Conservation (phyloP, 345 rosid species). For the Aegle marmelos region DNA sequence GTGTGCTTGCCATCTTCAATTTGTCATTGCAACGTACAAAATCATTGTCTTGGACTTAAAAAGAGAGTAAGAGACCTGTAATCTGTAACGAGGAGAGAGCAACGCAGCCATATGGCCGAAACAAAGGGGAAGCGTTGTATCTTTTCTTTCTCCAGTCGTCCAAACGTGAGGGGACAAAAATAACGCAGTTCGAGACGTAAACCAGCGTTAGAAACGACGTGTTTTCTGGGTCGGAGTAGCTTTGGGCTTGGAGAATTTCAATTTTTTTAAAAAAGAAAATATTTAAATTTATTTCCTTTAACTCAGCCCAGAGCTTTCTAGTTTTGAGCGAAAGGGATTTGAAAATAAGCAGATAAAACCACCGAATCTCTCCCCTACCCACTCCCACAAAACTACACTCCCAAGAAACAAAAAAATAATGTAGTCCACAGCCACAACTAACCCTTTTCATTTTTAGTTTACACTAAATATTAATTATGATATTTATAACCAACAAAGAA, state of each 20-base stretch:
- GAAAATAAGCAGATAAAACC: background rate
- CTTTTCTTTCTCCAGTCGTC: background rate
- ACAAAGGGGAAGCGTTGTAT: background rate
- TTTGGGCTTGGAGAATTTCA: constrained; percentile 25
- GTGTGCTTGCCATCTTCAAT: background rate
- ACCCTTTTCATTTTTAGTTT: background rate
- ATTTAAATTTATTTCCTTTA: background rate
- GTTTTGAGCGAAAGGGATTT: constrained; percentile 29
- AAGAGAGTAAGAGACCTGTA: background rate
- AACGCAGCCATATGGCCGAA: background rate
- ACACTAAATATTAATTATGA: no score
- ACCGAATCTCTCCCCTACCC: constrained; percentile 22
- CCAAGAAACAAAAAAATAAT: constrained; percentile 1
- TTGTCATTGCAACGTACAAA: background rate
- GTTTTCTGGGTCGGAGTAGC: constrained; percentile 43
- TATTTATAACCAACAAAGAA: no score
- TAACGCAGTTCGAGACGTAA: constrained; percentile 30
- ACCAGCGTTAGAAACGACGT: constrained; percentile 28
- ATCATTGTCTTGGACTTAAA: background rate
- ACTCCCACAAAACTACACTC: background rate
- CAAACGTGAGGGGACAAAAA: constrained; percentile 35
- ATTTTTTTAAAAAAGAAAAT: background rate
- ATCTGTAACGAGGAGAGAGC: background rate
- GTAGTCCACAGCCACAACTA: background rate
- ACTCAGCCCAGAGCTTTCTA: constrained; percentile 30